A percentile compares a stretch with the other conserved stretches of the same genome.
phyloP scores from a whole-genome alignment of 1,284 basidiomycete genomes.

The Leccinum subrobustum region DNA sequence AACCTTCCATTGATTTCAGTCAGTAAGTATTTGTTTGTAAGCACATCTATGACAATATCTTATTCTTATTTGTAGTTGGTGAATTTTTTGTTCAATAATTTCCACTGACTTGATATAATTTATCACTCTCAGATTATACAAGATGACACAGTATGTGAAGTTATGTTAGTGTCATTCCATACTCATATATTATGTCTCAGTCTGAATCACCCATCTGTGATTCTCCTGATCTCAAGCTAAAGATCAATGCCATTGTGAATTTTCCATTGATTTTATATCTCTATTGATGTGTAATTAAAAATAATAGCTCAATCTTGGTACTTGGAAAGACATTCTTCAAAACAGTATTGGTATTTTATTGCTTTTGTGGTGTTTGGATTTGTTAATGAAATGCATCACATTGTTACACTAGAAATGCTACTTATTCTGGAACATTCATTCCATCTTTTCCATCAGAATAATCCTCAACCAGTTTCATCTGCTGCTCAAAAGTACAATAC shows the following conservation, averaged over 20 bases:
- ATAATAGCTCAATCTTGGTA: not conserved
- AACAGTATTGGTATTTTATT: not conserved
- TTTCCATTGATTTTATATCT: not conserved
- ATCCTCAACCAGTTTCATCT: not conserved
- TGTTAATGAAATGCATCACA: not conserved
- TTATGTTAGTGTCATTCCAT: not conserved
- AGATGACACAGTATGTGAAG: not conserved
- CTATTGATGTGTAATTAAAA: not conserved
- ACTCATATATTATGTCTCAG: not conserved
- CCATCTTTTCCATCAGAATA: not conserved
- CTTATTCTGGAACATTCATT: not conserved
- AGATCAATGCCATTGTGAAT: not conserved
- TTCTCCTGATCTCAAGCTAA: not conserved
- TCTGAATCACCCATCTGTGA: not conserved
- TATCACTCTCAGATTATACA: not conserved
- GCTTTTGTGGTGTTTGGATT: not conserved
- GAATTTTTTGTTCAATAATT: not conserved
- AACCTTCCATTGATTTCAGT: not conserved
- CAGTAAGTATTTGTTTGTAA: not conserved
- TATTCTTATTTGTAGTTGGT: not conserved
- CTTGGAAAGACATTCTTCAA: not conserved
- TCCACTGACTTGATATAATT: not conserved
- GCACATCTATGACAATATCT: not conserved
- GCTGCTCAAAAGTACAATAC: not conserved
- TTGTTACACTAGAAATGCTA: not conserved